Evolutionary conservation across 2,329 filamentous ascomycete genomes (phyloP).

Genomic region (Colletotrichum plurivorum): DNA sequence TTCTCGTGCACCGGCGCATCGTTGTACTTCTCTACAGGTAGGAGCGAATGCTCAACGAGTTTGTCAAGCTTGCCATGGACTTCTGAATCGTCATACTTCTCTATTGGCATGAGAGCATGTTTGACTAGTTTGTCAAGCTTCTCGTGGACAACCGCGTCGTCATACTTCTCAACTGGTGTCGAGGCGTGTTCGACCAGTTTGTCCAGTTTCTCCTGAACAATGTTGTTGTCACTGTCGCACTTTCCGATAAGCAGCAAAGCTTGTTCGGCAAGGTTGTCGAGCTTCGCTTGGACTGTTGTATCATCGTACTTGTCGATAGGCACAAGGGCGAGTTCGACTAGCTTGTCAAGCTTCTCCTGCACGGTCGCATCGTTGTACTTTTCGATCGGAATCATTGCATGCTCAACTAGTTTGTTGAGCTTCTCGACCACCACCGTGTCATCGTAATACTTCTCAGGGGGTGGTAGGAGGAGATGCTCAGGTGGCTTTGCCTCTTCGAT

Average conservation of each 20-base stretch:
- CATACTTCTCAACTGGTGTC: constrained; percentile 42
- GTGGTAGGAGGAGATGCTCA: constrained; percentile 35
- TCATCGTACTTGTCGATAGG: constrained; percentile 43
- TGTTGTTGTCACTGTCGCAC: constrained; percentile 49
- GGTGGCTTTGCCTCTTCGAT: constrained; percentile 73
- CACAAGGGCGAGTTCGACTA: constrained; percentile 22
- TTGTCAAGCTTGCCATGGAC: constrained; percentile 27
- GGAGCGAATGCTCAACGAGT: constrained; percentile 30
- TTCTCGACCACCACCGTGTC: constrained; percentile 50
- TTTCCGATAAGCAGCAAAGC: constrained; percentile 51
- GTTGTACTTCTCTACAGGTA: constrained; percentile 42
- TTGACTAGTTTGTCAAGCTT: constrained; percentile 65
- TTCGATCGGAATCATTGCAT: constrained; percentile 19
- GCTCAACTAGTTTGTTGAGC: constrained; percentile 50
- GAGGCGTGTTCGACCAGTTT: constrained; percentile 56
- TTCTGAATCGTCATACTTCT: constrained; percentile 25
- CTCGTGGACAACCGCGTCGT: constrained; percentile 45
- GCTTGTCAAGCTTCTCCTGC: constrained; percentile 33
- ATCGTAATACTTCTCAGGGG: constrained; percentile 35
- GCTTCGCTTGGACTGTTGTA: constrained; percentile 46
- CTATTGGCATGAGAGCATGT: constrained; percentile 55
- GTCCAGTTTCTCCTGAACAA: constrained; percentile 71
- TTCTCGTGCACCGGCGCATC: constrained; percentile 46
- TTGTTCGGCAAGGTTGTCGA: constrained; percentile 69
- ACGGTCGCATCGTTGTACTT: constrained; percentile 23